phyloP scores from a whole-genome alignment of 179 eudicot species.

The Amaranthus tricolor region DNA sequence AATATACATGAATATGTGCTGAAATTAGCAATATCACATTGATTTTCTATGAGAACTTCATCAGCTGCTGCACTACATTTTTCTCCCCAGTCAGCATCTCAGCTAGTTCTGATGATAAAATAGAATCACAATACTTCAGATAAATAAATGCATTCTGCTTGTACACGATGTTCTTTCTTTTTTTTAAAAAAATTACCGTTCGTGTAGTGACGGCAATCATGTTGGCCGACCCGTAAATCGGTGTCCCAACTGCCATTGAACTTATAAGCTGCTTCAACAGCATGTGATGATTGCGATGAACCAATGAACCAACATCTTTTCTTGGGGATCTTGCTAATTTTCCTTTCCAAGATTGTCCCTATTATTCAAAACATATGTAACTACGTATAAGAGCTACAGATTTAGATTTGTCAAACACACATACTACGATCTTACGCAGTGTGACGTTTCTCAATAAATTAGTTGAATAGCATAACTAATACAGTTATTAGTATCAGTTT shows the following conservation, averaged over 20 bases:
- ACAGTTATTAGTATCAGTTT: no score
- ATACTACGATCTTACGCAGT: not conserved
- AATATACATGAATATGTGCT: not conserved
- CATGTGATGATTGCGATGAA: conserved; percentile 35
- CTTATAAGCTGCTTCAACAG: conserved; percentile 39
- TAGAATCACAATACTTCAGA: not conserved
- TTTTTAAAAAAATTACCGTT: conserved; percentile 41
- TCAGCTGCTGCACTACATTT: conserved; percentile 48
- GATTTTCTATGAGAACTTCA: not conserved
- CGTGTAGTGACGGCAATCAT: conserved; percentile 81
- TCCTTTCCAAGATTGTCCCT: conserved; percentile 61
- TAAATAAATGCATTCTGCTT: not conserved
- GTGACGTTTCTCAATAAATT: no score
- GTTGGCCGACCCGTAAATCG: conserved; percentile 55
- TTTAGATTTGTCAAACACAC: not conserved
- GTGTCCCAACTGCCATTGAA: conserved; percentile 74
- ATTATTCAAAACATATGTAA: not conserved
- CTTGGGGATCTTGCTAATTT: conserved; percentile 54
- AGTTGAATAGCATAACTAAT: not conserved
- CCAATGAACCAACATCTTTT: conserved; percentile 76
- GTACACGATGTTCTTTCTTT: not conserved
- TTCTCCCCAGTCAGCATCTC: conserved; percentile 63
- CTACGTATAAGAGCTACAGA: not conserved
- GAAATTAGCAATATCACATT: not conserved
- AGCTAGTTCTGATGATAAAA: conserved; percentile 48